phyloP scores from a whole-genome alignment of 345 rosid species.

The Excoecaria agallocha region DNA sequence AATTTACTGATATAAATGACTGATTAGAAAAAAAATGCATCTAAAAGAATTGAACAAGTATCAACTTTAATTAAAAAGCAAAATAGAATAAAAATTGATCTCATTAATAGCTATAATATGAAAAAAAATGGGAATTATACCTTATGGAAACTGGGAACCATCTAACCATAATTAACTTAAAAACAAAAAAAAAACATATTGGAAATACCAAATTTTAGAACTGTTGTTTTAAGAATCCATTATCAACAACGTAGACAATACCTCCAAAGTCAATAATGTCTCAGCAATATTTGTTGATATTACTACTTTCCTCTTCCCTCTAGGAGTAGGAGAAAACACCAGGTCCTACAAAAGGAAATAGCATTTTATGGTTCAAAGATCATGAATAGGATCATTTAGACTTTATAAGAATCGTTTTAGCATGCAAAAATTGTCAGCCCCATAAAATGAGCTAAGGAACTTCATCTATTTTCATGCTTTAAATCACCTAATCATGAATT shows the following conservation, averaged over 20 bases:
- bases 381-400: slow-evolving; percentile 8
- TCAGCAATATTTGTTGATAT: slow-evolving; percentile 93
- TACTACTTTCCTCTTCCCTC: slow-evolving; percentile 91
- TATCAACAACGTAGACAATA: too few relatives aligned
- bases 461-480: background rate
- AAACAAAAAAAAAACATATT: too few relatives aligned
- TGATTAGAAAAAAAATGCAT: background rate
- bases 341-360: slow-evolving; percentile 49
- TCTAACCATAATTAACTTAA: too few relatives aligned
- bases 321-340: slow-evolving; percentile 81
- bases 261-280: slow-evolving; percentile 95
- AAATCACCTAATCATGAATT: slow-evolving; percentile 74
- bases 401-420: slow-evolving; percentile 6
- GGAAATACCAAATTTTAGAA: too few relatives aligned
- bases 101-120: background rate
- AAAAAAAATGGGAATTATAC: background rate
- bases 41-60: background rate
- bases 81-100: background rate
- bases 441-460: background rate
- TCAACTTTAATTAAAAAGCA: too few relatives aligned
- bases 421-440: background rate
- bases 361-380: background rate
- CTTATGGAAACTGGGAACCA: too few relatives aligned
- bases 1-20: background rate
- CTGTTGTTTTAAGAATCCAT: too few relatives aligned